A percentile compares a stretch with the other conserved stretches of the same genome.
phyloP scores from a whole-genome alignment of 768 basidiomycete species.

The Naganishia antarctica region DNA sequence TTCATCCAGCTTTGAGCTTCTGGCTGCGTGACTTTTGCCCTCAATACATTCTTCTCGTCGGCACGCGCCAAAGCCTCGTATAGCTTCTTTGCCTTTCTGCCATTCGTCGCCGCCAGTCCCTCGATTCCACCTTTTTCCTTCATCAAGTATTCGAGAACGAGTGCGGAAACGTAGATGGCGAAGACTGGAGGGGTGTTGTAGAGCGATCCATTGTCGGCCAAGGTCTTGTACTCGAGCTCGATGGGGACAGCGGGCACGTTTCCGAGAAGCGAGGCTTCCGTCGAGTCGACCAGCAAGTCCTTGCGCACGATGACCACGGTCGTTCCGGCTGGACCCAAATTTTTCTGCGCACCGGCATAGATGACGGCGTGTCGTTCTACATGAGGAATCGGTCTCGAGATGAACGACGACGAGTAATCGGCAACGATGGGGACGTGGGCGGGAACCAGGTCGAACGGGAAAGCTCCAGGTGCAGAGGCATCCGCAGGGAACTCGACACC shows the following conservation, averaged over 20 bases:
- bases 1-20: conserved; percentile 94
- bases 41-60: conserved; percentile 65
- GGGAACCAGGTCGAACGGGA: conserved; percentile 73
- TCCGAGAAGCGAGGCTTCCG: conserved; percentile 68
- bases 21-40: conserved; percentile 61
- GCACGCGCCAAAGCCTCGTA: conserved; percentile 70
- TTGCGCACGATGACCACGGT: conserved; percentile 91
- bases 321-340: conserved; percentile 87
- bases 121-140: conserved; percentile 59
- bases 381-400: conserved; percentile 84
- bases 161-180: conserved; percentile 78
- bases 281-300: conserved; percentile 85
- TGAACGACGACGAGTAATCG: conserved; percentile 94
- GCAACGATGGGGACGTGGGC: conserved; percentile 72
- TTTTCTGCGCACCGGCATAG: conserved; percentile 97
- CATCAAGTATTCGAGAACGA: conserved; percentile 70
- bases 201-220: conserved; percentile 69
- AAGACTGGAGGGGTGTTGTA: conserved; percentile 93
- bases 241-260: conserved; percentile 66
- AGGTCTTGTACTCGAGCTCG: conserved; percentile 73
- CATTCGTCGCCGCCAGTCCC: conserved; percentile 64
- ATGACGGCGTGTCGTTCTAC: conserved; percentile 87
- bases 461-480: conserved; percentile 58
- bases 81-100: conserved; percentile 68
- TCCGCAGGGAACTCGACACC: conserved; percentile 79